phyloP scores from a whole-genome alignment of 441 rosid species.

The Brassica balearica region DNA sequence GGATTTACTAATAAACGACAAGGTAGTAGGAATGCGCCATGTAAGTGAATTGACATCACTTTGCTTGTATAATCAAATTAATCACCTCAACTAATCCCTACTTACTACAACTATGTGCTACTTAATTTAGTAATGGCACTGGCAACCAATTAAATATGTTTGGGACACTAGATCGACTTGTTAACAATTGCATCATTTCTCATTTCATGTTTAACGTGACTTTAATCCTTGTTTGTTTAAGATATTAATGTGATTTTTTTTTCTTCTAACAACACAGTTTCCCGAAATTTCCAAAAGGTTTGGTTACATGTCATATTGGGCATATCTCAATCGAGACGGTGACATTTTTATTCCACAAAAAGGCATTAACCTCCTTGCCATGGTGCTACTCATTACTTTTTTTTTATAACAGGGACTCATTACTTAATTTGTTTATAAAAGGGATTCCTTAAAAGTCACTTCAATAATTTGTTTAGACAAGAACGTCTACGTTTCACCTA shows the following conservation, averaged over 20 bases:
- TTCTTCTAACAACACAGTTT: slow-evolving; percentile 4
- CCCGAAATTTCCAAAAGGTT: slow-evolving; percentile 4
- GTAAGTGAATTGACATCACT: slow-evolving; percentile 25
- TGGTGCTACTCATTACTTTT: slow-evolving; percentile 34
- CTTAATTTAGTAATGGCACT: slow-evolving; percentile 28
- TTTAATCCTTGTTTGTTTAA: background rate
- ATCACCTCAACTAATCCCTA: slow-evolving; percentile 37
- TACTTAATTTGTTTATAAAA: background rate
- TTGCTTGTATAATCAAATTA: slow-evolving; percentile 29
- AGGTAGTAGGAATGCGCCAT: slow-evolving; percentile 24
- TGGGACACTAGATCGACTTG: slow-evolving; percentile 10
- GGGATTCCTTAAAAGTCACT: slow-evolving; percentile 9
- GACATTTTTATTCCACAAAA: slow-evolving; percentile 36
- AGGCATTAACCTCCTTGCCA: slow-evolving; percentile 24
- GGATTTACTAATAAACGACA: slow-evolving; percentile 25
- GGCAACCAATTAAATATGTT: background rate
- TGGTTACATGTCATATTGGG: slow-evolving; percentile 39
- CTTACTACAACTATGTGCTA: slow-evolving; percentile 37
- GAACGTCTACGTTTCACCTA: slow-evolving; percentile 4
- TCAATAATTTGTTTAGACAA: slow-evolving; percentile 1
- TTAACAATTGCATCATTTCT: background rate
- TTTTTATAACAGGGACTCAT: slow-evolving; percentile 13
- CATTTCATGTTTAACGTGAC: slow-evolving; percentile 1
- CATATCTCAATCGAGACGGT: slow-evolving; percentile 30
- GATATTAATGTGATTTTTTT: background rate